phyloP scores from a whole-genome alignment of 2,329 filamentous ascomycete genomes.

The Penicillium sp. region DNA sequence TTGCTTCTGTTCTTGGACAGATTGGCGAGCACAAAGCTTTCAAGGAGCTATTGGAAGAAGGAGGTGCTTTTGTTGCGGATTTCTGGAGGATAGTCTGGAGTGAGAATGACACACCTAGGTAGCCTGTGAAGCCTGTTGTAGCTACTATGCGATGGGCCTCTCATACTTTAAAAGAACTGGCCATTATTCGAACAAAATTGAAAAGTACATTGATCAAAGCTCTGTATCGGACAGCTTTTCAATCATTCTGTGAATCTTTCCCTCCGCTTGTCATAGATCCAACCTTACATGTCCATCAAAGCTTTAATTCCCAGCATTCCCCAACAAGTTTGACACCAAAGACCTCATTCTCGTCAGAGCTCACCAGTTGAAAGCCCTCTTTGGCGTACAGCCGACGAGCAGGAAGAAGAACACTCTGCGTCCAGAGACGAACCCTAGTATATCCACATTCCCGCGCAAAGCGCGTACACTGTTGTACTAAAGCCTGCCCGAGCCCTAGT shows the following conservation, averaged over 20 bases:
- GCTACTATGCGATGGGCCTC: too few species aligned
- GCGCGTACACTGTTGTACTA: conserved; percentile 17
- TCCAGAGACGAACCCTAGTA: conserved; percentile 17
- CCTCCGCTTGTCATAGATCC: not conserved
- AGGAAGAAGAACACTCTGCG: conserved; percentile 15
- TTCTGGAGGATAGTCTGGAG: conserved; percentile 11
- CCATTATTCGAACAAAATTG: too few species aligned
- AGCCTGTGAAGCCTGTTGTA: too few species aligned
- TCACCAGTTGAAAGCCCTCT: conserved; percentile 19
- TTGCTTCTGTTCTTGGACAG: conserved; percentile 22
- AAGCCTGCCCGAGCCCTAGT: conserved; percentile 13
- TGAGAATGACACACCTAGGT: too few species aligned
- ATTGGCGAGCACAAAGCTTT: conserved; percentile 16
- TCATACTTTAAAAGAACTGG: too few species aligned
- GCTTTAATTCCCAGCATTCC: conserved; percentile 20
- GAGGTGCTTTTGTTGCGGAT: conserved; percentile 20
- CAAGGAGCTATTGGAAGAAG: conserved; percentile 16
- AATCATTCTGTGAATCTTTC: too few species aligned
- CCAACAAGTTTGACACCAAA: conserved; percentile 17
- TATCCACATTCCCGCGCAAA: conserved; percentile 22
- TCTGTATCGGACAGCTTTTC: too few species aligned
- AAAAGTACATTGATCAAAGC: too few species aligned
- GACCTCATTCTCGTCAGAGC: conserved; percentile 14
- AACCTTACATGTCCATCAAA: not conserved
- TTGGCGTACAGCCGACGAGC: conserved; percentile 19